These are phyloP conservation scores for Trichosporon faecale DNA, from an alignment of 1,284 basidiomycete species.

Conservation along the genomic window DNA sequence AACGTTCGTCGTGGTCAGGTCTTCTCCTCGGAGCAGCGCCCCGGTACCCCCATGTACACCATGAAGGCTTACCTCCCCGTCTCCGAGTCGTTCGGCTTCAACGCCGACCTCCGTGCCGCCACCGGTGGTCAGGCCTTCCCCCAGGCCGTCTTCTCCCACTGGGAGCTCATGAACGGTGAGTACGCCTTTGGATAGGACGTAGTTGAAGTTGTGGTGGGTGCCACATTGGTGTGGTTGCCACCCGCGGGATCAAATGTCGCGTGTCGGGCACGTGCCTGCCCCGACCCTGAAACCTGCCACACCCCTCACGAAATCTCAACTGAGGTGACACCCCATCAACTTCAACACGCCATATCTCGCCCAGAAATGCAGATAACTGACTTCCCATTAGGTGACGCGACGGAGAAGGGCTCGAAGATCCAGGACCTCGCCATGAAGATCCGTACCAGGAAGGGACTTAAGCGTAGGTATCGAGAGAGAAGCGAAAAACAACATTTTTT, in stretches of 20 bases:
- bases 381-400: slow-evolving; percentile 53
- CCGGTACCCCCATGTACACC: slow-evolving; percentile 99
- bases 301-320: neutral
- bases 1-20: slow-evolving; percentile 99
- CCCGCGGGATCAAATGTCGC: neutral
- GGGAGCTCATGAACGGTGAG: slow-evolving; percentile 57
- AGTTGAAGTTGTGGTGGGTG: neutral
- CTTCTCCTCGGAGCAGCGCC: slow-evolving; percentile 94
- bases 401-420: slow-evolving; percentile 69
- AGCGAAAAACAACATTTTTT: no score
- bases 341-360: no score
- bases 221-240: neutral
- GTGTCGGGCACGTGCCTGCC: neutral
- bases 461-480: slow-evolving; percentile 43
- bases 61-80: slow-evolving; percentile 64
- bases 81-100: slow-evolving; percentile 98
- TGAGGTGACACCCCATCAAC: neutral
- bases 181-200: no score
- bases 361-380: neutral
- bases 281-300: neutral
- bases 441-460: slow-evolving; percentile 60
- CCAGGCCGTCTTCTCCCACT: slow-evolving; percentile 91
- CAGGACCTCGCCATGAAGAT: slow-evolving; percentile 78
- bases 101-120: slow-evolving; percentile 86
- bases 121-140: slow-evolving; percentile 99